A percentile compares a stretch with the other conserved stretches of the same genome.
phyloP scores from a whole-genome alignment of 2,329 filamentous ascomycete genomes.

The Botrytis squamosa region DNA sequence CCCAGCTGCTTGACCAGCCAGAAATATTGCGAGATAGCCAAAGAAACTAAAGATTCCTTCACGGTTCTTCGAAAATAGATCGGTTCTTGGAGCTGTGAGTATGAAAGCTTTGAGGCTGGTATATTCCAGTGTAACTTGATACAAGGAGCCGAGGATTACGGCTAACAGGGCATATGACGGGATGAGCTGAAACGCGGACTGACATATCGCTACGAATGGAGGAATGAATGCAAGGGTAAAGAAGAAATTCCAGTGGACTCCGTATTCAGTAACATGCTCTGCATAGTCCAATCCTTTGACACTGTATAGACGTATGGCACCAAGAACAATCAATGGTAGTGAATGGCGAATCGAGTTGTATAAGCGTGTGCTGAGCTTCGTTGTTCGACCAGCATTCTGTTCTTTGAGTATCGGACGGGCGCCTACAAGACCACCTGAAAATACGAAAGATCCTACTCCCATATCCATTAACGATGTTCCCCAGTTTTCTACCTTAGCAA shows the following conservation, averaged over 20 bases:
- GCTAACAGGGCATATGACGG: constrained; percentile 77
- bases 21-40: constrained; percentile 92
- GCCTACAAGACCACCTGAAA: constrained; percentile 87
- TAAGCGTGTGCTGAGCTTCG: constrained; percentile 58
- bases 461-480: constrained; percentile 99
- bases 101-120: constrained; percentile 81
- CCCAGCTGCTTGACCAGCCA: constrained; percentile 82
- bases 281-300: constrained; percentile 96
- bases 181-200: constrained; percentile 66
- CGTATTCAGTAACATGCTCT: constrained; percentile 96
- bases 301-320: constrained; percentile 76
- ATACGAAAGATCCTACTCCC: constrained; percentile 96
- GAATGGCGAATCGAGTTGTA: constrained; percentile 72
- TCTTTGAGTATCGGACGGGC: constrained; percentile 77
- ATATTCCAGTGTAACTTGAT: constrained; percentile 73
- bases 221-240: constrained; percentile 89
- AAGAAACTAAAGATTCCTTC: constrained; percentile 95
- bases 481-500: constrained; percentile 99
- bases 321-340: constrained; percentile 76
- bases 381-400: constrained; percentile 50
- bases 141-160: constrained; percentile 63
- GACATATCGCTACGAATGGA: constrained; percentile 82
- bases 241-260: constrained; percentile 99
- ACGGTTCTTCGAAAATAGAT: constrained; percentile 83
- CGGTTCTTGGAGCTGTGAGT: constrained; percentile 73